phyloP scores from a whole-genome alignment of 352 stramenopile species.

The Phytopythium oedochilum region DNA sequence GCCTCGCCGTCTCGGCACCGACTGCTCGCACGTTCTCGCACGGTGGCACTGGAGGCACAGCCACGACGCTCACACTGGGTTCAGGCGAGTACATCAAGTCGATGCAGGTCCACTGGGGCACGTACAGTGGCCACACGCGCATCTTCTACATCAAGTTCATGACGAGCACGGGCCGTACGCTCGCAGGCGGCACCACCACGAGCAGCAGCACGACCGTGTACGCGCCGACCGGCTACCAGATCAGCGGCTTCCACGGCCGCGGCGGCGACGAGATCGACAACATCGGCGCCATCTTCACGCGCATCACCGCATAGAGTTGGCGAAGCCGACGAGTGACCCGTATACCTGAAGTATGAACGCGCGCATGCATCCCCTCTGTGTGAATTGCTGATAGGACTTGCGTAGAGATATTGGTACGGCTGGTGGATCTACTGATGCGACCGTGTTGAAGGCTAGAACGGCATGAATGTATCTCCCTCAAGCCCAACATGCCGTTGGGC shows the following conservation, averaged over 20 bases:
- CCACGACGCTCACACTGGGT: constrained; percentile 28
- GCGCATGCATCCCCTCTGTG: no score
- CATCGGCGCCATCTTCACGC: constrained; percentile 42
- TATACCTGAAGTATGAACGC: no score
- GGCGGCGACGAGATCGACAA: constrained; percentile 32
- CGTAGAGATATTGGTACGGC: no score
- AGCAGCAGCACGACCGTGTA: constrained; percentile 20
- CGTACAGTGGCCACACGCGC: constrained; percentile 28
- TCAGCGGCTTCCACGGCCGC: constrained; percentile 46
- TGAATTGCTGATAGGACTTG: no score
- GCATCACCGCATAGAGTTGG: no score
- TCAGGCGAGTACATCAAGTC: constrained; percentile 36
- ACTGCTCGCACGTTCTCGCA: constrained; percentile 20
- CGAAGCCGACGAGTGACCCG: no score
- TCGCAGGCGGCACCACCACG: constrained; percentile 28
- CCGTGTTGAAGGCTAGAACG: no score
- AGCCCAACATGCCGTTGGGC: no score
- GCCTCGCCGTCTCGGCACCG: constrained; percentile 17
- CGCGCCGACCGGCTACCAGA: constrained; percentile 33
- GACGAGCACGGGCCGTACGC: constrained; percentile 25
- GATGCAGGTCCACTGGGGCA: constrained; percentile 41
- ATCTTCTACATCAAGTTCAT: constrained; percentile 42
- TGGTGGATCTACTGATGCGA: no score
- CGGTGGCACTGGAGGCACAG: constrained; percentile 28
- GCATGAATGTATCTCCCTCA: no score